Conservation (phyloP, 331 rosid species). For the Erythrophleum ivorense region DNA sequence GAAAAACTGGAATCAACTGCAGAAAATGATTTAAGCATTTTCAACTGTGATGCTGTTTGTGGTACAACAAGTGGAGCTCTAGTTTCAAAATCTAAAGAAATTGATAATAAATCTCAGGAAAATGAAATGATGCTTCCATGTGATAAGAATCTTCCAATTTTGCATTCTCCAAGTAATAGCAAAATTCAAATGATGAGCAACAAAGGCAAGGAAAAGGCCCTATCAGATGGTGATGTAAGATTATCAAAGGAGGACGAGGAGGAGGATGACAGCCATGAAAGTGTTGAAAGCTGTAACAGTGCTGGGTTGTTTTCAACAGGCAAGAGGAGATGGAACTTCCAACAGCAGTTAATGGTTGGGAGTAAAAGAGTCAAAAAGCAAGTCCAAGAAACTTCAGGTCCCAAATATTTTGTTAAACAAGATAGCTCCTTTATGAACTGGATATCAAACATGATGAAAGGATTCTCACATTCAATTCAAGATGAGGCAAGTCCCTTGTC, state of each 20-base stretch:
- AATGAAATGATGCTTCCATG: slow-evolving; percentile 34
- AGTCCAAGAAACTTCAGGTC: slow-evolving; percentile 46
- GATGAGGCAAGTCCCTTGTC: slow-evolving; percentile 49
- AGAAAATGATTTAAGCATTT: slow-evolving; percentile 59
- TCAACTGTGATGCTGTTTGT: slow-evolving; percentile 39
- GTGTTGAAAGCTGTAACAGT: slow-evolving; percentile 69
- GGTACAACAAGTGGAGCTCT: slow-evolving; percentile 38
- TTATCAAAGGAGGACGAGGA: slow-evolving; percentile 41
- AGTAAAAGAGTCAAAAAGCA: slow-evolving; percentile 58
- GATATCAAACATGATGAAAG: slow-evolving; percentile 80
- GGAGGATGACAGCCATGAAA: slow-evolving; percentile 53
- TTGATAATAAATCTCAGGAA: slow-evolving; percentile 40
- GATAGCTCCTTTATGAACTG: slow-evolving; percentile 87
- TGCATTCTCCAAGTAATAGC: slow-evolving; percentile 49
- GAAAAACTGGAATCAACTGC: slow-evolving; percentile 59
- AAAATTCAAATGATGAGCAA: slow-evolving; percentile 40
- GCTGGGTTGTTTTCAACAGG: slow-evolving; percentile 45
- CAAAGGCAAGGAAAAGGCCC: slow-evolving; percentile 64
- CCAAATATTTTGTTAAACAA: slow-evolving; percentile 50
- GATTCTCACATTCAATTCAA: slow-evolving; percentile 56
- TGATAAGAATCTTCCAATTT: slow-evolving; percentile 38
- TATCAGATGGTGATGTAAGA: slow-evolving; percentile 53
- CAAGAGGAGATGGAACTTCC: slow-evolving; percentile 59
- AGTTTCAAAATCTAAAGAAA: slow-evolving; percentile 33
- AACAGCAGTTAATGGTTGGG: slow-evolving; percentile 56